A percentile compares a stretch with the other conserved stretches of the same genome.
Conservation (phyloP, 805 yeast species). For the Kregervanrija pseudodelftensis region DNA sequence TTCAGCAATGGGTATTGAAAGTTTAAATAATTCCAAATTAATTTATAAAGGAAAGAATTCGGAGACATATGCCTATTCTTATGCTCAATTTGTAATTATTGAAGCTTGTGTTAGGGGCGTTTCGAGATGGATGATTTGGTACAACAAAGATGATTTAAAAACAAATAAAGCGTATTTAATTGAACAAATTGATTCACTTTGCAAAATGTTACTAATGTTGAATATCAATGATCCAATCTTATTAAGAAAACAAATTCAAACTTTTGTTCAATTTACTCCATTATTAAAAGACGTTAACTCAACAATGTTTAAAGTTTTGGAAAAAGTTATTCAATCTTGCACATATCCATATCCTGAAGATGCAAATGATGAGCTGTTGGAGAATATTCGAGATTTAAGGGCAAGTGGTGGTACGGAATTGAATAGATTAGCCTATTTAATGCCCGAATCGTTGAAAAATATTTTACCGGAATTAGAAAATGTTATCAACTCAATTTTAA, state of each 20-base stretch:
- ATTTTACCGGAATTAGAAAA: conserved; percentile 77
- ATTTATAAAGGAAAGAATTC: conserved; percentile 48
- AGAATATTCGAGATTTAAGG: conserved; percentile 77
- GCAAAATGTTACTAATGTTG: conserved; percentile 69
- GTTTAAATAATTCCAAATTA: conserved; percentile 48
- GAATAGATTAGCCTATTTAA: conserved; percentile 86
- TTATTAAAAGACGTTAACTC: conserved; percentile 68
- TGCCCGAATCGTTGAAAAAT: conserved; percentile 83
- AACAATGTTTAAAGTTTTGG: conserved; percentile 76
- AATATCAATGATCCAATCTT: conserved; percentile 74
- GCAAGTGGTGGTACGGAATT: conserved; percentile 92
- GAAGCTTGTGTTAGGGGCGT: conserved; percentile 91
- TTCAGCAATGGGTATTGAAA: conserved; percentile 58
- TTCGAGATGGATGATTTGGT: conserved; percentile 94
- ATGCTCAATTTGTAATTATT: conserved; percentile 76
- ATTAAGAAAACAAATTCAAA: conserved; percentile 80
- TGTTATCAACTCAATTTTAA: conserved; percentile 66
- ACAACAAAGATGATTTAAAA: conserved; percentile 48
- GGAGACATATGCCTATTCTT: conserved; percentile 67
- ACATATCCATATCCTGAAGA: conserved; percentile 70
- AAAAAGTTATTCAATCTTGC: conserved; percentile 74
- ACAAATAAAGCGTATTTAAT: conserved; percentile 44
- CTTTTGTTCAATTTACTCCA: conserved; percentile 91
- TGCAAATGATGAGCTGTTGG: conserved; percentile 59
- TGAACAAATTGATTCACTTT: conserved; percentile 56